Evolutionary conservation across 208 protist genomes (phyloP), one percentile per base, ranked within the genome.

Genomic region (Naegleria gruberi): DNA sequence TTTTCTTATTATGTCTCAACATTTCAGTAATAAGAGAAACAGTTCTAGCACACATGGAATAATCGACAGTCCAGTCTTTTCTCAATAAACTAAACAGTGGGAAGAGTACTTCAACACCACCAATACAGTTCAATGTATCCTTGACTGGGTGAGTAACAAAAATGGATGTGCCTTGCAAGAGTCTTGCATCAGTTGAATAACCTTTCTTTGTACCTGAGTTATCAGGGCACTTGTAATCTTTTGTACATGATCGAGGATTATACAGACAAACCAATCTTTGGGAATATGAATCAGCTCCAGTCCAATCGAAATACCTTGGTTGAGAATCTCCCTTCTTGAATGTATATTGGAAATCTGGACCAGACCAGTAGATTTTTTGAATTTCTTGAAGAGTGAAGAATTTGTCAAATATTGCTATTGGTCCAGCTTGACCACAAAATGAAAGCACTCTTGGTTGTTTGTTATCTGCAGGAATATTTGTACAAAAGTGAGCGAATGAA

Each of bases 71-170:
- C 84, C 84, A 88, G 65, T 88, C 84, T 65, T 88, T 30, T 65
- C 65, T 88, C n/a, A 88, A 88, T 43, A 88, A 23, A 41, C 43
- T 40, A 17, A 88, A 88, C 30, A 88, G 26, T 88, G 84, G 84
- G 30, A 88, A 65, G 7, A 88, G 10, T 34, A 88, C 45, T 26
- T 88, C 45, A 34, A 88, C 30, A 42, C 84, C 84, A 65, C 84
- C 84, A 65, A 88, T 88, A 42, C 84, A 88, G 26, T 73, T 88
- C 8, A 88, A 65, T 12, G 84, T 88, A 88, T 88, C 45, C 17
- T 42, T 47, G 8, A 88, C 84, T 30, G 41, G 43, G 43, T 42
- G 30, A 23, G 84, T 26, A 26, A 65, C 37, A 30, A 88, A 88
- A 4, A 88, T 42, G 30, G n/a, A 46, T 3, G 84, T 88, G 1